Evolutionary conservation across 176 grass and related monocot species (phyloP).

Genomic region (Oryza rufipogon): DNA sequence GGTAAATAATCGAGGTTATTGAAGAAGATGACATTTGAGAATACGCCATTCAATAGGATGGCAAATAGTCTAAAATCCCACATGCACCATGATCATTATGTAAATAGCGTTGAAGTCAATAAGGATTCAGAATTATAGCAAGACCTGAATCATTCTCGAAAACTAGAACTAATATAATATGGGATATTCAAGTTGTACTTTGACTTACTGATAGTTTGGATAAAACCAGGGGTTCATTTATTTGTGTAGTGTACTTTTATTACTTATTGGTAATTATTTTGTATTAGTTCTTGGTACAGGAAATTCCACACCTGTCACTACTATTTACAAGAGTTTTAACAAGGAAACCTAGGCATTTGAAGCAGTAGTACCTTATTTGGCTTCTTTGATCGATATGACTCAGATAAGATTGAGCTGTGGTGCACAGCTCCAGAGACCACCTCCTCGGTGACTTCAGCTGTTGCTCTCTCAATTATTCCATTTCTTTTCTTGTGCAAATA

Average conservation of each 20-base stretch:
- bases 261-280: slow-evolving; percentile 13
- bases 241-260: neutral
- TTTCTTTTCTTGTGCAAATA: slow-evolving; percentile 98
- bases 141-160: neutral
- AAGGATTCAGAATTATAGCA: neutral
- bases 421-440: slow-evolving; percentile 91
- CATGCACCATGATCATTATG: neutral
- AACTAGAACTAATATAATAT: slow-evolving; percentile 7
- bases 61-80: too few relatives aligned
- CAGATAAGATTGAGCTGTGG: slow-evolving; percentile 80
- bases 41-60: too few relatives aligned
- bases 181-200: slow-evolving; percentile 10
- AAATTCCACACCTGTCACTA: slow-evolving; percentile 12
- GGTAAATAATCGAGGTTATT: too few relatives aligned
- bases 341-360: slow-evolving; percentile 29
- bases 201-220: neutral
- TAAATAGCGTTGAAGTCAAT: slow-evolving; percentile 20
- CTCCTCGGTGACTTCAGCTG: slow-evolving; percentile 94
- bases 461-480: slow-evolving; percentile 91
- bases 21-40: too few relatives aligned
- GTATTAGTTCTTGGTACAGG: slow-evolving; percentile 28
- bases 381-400: slow-evolving; percentile 71
- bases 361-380: slow-evolving; percentile 50
- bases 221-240: slow-evolving; percentile 5
- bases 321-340: slow-evolving; percentile 3